A percentile compares a stretch with the other conserved stretches of the same genome.
Conservation (phyloP, 495 filamentous ascomycete genomes). For the Aspergillus haitiensis region DNA sequence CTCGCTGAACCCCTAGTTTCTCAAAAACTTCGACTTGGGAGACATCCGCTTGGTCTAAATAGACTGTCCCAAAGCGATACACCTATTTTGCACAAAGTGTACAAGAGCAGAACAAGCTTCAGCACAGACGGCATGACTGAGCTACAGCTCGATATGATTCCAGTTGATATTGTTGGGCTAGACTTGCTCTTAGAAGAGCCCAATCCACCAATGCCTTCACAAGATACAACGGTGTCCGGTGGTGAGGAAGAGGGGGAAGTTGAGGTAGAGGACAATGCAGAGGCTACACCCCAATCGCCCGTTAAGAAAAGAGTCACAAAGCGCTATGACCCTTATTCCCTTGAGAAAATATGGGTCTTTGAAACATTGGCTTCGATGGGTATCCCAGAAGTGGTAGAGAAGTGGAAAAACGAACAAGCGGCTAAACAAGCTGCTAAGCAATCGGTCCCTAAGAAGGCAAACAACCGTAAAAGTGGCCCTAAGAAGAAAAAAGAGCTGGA, state of each 20-base stretch:
- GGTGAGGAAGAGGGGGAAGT: conserved; percentile 56
- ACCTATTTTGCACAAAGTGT: conserved; percentile 56
- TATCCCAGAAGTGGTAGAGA: conserved; percentile 68
- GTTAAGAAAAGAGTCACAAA: conserved; percentile 52
- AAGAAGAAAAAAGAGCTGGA: conserved; percentile 47
- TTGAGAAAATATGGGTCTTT: conserved; percentile 74
- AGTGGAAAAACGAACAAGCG: conserved; percentile 67
- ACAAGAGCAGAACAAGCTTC: conserved; percentile 64
- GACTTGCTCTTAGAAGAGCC: conserved; percentile 69
- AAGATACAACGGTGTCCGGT: conserved; percentile 53
- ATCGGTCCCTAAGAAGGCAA: conserved; percentile 34
- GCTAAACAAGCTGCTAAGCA: conserved; percentile 27
- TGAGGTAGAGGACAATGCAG: conserved; percentile 37
- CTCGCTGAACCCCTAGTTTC: conserved; percentile 77
- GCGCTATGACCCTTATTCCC: conserved; percentile 62
- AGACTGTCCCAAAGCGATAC: conserved; percentile 34
- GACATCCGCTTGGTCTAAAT: conserved; percentile 26
- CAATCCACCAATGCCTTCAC: conserved; percentile 49
- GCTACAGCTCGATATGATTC: conserved; percentile 73
- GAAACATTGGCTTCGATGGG: conserved; percentile 69
- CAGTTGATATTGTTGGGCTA: conserved; percentile 72
- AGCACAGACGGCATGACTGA: conserved; percentile 75
- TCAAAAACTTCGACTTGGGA: conserved; percentile 55
- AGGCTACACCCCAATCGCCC: conserved; percentile 29
- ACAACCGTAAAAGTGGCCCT: conserved; percentile 32